Evolutionary conservation across 179 eudicot genomes (phyloP), one percentile per base, ranked within the genome.

Genomic region (Camellia oleifera): DNA sequence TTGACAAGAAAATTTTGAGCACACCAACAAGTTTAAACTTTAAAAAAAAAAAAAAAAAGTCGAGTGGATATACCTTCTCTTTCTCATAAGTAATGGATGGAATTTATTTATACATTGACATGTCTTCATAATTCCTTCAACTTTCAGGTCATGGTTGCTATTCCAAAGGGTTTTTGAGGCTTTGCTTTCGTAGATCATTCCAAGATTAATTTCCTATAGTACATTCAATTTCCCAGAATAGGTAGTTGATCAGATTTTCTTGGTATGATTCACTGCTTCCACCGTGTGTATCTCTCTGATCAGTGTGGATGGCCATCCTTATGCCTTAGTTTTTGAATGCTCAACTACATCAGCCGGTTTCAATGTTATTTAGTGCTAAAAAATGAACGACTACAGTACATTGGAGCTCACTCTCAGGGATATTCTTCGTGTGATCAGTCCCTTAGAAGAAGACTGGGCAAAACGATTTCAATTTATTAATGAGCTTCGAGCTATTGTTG

Each of bases 371-470:
- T 44, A 53, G 60, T 32, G 17, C 26, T 62, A 4, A 18, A 78
- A 80, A 80, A 89, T 89, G 91, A 81, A 76, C 82, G 76, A 78
- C 67, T 40, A 82, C 69, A 46, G 69, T 83, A 42, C 77, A 72
- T 83, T 96, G 90, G 99, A 89, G 70, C 75, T 4, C 62, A 80
- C 88, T 42, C 84, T 92, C 26, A 78, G 76, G 81, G 93, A 91
- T 77, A 84, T 92, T 72, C 91, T 94, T 81, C 85, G 13, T 60
- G 84, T 80, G 9, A 74, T 96, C 84, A 84, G 86, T 77, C 99
- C 99, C n/a, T 67, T 62, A 60, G 14, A 46, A 66, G 91, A 87
- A 72, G 99, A 96, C 79, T 82, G 92, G 90, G 56, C 83, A 5
- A 77, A 77, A 74, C 87, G 99, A 82, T 81, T 84, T 79, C 89